These are phyloP conservation scores for Limnanthes douglasii DNA, from an alignment of 345 rosid genomes.

Conservation along the genomic window DNA sequence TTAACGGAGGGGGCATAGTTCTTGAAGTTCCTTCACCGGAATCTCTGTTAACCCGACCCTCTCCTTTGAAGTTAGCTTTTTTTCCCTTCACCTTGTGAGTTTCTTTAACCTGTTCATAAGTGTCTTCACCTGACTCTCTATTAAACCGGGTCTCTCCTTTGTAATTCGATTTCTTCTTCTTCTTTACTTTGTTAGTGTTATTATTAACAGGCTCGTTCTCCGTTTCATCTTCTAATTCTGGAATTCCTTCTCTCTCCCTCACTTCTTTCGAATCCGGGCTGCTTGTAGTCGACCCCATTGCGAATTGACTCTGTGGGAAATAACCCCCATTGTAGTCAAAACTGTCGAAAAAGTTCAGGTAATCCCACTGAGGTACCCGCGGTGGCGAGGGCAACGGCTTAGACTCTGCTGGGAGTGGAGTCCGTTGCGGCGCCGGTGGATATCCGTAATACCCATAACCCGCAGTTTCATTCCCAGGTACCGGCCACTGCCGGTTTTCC, in stretches of 20 bases:
- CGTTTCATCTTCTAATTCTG: slow-evolving; percentile 89
- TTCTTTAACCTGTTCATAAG: slow-evolving; percentile 9
- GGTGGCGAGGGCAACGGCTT: slow-evolving; percentile 63
- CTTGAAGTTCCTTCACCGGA: slow-evolving; percentile 62
- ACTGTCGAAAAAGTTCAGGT: slow-evolving; percentile 50
- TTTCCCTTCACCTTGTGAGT: slow-evolving; percentile 13
- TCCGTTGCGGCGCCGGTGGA: slow-evolving; percentile 20
- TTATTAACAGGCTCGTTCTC: slow-evolving; percentile 50
- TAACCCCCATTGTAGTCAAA: slow-evolving; percentile 23
- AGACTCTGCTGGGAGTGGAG: slow-evolving; percentile 26
- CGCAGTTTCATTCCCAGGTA: slow-evolving; percentile 17
- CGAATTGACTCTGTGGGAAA: slow-evolving; percentile 13
- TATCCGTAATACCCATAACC: slow-evolving; percentile 46
- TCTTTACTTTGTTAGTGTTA: slow-evolving; percentile 19
- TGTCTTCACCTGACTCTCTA: slow-evolving; percentile 4
- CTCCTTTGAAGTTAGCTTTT: too few relatives aligned
- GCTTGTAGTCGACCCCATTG: slow-evolving; percentile 38
- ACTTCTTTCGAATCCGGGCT: slow-evolving; percentile 87
- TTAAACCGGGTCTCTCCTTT: slow-evolving; percentile 8
- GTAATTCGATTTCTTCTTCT: slow-evolving; percentile 14
- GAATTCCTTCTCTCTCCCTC: slow-evolving; percentile 92
- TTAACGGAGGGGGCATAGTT: slow-evolving; percentile 25
- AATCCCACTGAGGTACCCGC: slow-evolving; percentile 61
- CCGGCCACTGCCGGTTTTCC: slow-evolving; percentile 11
- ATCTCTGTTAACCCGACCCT: too few relatives aligned